Conservation (phyloP, 2,329 filamentous ascomycete genomes). For the Diaporthe caulivora region DNA sequence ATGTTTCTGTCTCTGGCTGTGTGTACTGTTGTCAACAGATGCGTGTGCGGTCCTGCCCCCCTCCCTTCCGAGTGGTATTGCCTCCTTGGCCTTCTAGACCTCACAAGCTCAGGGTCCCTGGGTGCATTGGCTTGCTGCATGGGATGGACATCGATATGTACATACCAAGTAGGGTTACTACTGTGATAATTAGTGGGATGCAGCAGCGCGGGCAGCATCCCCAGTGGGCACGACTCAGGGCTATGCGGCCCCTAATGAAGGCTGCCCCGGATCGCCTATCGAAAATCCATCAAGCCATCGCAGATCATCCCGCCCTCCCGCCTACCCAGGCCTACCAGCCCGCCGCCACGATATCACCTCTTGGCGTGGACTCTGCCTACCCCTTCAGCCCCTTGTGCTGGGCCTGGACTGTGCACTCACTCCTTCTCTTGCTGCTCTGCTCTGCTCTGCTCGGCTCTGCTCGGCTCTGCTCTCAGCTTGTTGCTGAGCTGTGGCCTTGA, state of each 20-base stretch:
- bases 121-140: background rate
- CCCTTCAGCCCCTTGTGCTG: background rate
- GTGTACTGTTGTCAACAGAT: background rate
- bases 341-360: conserved; percentile 28
- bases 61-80: background rate
- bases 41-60: too few relatives aligned
- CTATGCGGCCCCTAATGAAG: conserved; percentile 1
- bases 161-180: background rate
- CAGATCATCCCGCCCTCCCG: conserved; percentile 29
- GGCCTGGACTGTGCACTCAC: background rate
- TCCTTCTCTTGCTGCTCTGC: too few relatives aligned
- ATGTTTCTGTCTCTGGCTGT: background rate
- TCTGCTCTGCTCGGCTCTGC: background rate
- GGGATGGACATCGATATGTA: background rate
- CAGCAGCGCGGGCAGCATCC: background rate
- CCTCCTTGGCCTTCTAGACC: conserved; percentile 5
- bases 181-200: conserved; percentile 1
- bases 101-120: background rate
- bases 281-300: conserved; percentile 31
- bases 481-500: background rate
- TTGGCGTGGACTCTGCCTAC: conserved; percentile 2
- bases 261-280: conserved; percentile 28
- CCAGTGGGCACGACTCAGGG: conserved; percentile 8
- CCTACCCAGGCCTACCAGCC: conserved; percentile 12
- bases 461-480: background rate